A percentile compares a stretch with the other conserved stretches of the same genome.
Conservation (phyloP, 148 eudicot genomes). For the Silene latifolia region DNA sequence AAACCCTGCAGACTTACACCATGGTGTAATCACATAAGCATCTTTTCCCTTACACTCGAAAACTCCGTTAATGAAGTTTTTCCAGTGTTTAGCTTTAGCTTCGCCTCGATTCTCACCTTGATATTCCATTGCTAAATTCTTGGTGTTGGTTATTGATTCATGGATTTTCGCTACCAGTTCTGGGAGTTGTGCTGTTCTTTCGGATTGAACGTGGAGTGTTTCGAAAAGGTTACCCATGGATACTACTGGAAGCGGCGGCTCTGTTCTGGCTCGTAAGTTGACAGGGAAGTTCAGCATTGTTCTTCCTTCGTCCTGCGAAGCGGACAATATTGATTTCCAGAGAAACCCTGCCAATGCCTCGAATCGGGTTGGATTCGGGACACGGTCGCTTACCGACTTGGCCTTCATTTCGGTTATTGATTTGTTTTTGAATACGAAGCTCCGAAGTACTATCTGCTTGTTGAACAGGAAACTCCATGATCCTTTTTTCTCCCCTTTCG, state of each 20-base stretch:
- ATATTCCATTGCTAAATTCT: neutral
- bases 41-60: neutral
- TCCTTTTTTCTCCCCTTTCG: neutral
- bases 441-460: neutral
- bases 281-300: neutral
- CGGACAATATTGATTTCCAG: neutral
- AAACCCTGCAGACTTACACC: slow-evolving; percentile 1
- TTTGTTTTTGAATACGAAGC: neutral
- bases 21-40: neutral
- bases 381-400: neutral
- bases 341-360: neutral
- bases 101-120: neutral
- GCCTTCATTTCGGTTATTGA: neutral
- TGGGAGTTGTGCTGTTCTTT: neutral
- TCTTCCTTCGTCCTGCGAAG: neutral
- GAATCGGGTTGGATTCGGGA: neutral
- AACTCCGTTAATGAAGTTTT: neutral
- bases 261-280: neutral
- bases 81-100: neutral
- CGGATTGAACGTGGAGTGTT: neutral
- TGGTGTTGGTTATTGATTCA: neutral
- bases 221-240: slow-evolving; percentile 2
- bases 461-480: neutral
- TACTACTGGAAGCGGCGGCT: neutral
- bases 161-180: neutral